Base-by-base conservation (phyloP, 2,329 filamentous ascomycete genomes). In the Sporothrix mexicana region DNA sequence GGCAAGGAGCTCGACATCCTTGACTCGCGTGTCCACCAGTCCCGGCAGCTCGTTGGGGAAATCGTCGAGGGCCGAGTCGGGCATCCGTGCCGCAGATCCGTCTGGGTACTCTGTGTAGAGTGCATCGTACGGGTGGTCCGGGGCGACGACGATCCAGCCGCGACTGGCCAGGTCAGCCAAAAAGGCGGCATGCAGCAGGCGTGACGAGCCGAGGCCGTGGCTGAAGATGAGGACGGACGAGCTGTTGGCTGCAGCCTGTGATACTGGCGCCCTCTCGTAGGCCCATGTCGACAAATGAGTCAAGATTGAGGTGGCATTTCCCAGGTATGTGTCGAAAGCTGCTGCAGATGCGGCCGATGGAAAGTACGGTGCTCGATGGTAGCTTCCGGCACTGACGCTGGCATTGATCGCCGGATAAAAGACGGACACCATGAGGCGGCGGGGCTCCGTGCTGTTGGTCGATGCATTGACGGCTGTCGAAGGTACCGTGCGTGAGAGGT, bases 21-120 rank as follows among this genome's bases (percentile, higher is more conserved):
- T 20, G 7, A 62, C 59, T 2, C 59, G 30, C 1, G 30, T 62
- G 59, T 62, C 59, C 2, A 62, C 59, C 3, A 62, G 17, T 36
- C 59, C 59, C 1, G 30, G 59, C 8, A 62, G 30, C 17, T 43
- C 59, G 17, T 62, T 62, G 30, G 59, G 59, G 12, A 62, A 43
- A 17, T 62, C 13, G 30, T 62, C 59, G 17, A 62, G 59, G 9
- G 59, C 59, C 36, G 36, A 43, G 59, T 64, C 36, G n/a, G 36
- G 59, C 36, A 64, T 64, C 9, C 59, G 59, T 0, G 59, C 59
- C 3, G 20, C 41, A 2, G 36, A 23, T 10, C 59, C 36, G n/a
- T 64, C 59, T 1, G 59, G 59, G n/a, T 64, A 64, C n/a, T 64
- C 59, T 13, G 59, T 64, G 36, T 64, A 64, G 8, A 20, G n/a